Evolutionary conservation across 495 filamentous ascomycete species (phyloP).

Genomic region (Penicillium manginii): DNA sequence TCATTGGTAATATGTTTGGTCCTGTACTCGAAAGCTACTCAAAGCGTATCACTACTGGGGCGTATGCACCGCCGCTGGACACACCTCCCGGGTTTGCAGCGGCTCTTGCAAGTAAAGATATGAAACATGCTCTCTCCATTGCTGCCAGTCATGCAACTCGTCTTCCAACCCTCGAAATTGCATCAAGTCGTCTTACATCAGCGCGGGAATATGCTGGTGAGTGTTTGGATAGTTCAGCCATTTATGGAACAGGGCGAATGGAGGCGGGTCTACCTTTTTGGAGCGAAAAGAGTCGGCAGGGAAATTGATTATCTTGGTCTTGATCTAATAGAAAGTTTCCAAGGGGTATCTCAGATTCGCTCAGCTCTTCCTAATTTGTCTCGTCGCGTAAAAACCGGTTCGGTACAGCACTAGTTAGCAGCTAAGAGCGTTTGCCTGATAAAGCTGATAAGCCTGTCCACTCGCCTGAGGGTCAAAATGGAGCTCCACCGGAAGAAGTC

Average conservation of each 20-base stretch:
- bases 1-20: slow-evolving; percentile 40
- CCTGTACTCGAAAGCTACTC: slow-evolving; percentile 30
- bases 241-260: slow-evolving; percentile 15
- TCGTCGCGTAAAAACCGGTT: too few species aligned
- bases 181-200: slow-evolving; percentile 8
- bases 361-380: too few species aligned
- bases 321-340: too few species aligned
- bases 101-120: slow-evolving; percentile 22
- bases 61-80: slow-evolving; percentile 22
- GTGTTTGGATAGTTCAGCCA: slow-evolving; percentile 17
- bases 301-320: neutral
- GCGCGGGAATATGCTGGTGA: slow-evolving; percentile 19
- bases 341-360: too few species aligned
- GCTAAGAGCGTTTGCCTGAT: too few species aligned
- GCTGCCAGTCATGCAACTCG: slow-evolving; percentile 13
- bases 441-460: slow-evolving; percentile 11
- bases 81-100: slow-evolving; percentile 22
- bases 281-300: slow-evolving; percentile 13
- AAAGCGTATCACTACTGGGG: slow-evolving; percentile 22
- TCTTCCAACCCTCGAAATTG: slow-evolving; percentile 15
- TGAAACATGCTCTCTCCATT: slow-evolving; percentile 18
- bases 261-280: slow-evolving; percentile 15
- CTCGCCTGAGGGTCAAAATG: slow-evolving; percentile 12
- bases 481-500: slow-evolving; percentile 13
- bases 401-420: too few species aligned